These are phyloP conservation scores for Aureobasidium melanogenum DNA, from an alignment of 2,329 filamentous ascomycete species.

Conservation along the genomic window DNA sequence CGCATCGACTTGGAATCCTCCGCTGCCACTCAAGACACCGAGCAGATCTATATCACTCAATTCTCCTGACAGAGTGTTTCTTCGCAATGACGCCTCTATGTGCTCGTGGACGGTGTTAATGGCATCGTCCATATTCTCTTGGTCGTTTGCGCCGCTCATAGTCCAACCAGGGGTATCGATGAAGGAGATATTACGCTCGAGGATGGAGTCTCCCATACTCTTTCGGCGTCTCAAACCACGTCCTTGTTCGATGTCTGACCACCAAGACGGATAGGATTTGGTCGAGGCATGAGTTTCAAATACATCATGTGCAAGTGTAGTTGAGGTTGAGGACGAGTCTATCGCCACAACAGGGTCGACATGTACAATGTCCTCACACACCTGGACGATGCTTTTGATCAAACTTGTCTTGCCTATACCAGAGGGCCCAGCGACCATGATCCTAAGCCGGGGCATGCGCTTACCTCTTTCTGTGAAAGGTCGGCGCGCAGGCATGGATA, in stretches of 20 bases:
- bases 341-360: slow-evolving; percentile 51
- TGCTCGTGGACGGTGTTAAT: slow-evolving; percentile 38
- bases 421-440: slow-evolving; percentile 73
- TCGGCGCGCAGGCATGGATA: slow-evolving; percentile 78
- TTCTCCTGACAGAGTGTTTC: slow-evolving; percentile 51
- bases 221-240: slow-evolving; percentile 53
- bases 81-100: slow-evolving; percentile 59
- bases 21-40: slow-evolving; percentile 68
- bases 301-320: slow-evolving; percentile 18
- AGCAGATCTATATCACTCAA: slow-evolving; percentile 66
- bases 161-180: slow-evolving; percentile 70
- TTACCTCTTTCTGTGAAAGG: slow-evolving; percentile 87
- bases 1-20: slow-evolving; percentile 74
- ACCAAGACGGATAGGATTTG: slow-evolving; percentile 74
- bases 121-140: slow-evolving; percentile 45
- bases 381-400: slow-evolving; percentile 78
- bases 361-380: slow-evolving; percentile 86
- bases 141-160: slow-evolving; percentile 39
- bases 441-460: slow-evolving; percentile 73
- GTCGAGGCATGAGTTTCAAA: slow-evolving; percentile 39
- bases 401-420: slow-evolving; percentile 84
- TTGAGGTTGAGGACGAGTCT: slow-evolving; percentile 3
- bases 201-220: slow-evolving; percentile 64
- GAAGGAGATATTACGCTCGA: slow-evolving; percentile 91
- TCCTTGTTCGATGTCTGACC: slow-evolving; percentile 66